Evolutionary conservation across 345 rosid genomes (phyloP), one percentile per base, ranked within the genome.

Genomic region (Microcos paniculata): DNA sequence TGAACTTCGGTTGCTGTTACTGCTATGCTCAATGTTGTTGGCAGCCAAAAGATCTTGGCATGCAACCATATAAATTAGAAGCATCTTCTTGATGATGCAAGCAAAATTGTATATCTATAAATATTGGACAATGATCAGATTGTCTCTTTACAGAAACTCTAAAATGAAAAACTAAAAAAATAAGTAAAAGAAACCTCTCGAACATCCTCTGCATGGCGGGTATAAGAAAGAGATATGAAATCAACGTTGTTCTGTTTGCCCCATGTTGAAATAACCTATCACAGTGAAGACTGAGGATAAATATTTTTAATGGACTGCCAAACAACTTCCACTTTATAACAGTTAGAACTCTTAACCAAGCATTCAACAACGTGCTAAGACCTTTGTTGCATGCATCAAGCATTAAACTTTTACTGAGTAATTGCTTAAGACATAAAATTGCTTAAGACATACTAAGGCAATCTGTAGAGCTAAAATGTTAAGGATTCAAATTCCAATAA

Each of bases 151-250:
- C 62, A 57, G 26, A 3, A 57, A 26, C 33, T 57, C 33, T 24
- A 1, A 26, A 56, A 57, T 31, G 4, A 57, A 56, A 57, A 26
- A n/a, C n/a, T n/a, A 4, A 2, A 26, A 55, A 55, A 1, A 21
- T 21, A 21, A 55, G 21, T n/a, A 23, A 55, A 57, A 57, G 18
- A 24, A 4, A 57, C 62, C 62, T 57, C 62, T 26, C 62, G 33
- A 8, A 57, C 62, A 26, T 57, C 62, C 15, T 57, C 62, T 0
- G 62, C 62, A 57, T 24, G 31, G 16, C 62, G 18, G 4, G 62
- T 57, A 24, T 57, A 57, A 24, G 62, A 57, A 57, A 57, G 62
- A 18, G 62, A 57, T 57, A 57, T 57, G 19, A 57, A 57, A 57
- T 57, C 62, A 13, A 57, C 62, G 26, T 57, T 57, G 62, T 57